phyloP scores from a whole-genome alignment of 129 eudicot genomes.

The Saposhnikovia divaricata region DNA sequence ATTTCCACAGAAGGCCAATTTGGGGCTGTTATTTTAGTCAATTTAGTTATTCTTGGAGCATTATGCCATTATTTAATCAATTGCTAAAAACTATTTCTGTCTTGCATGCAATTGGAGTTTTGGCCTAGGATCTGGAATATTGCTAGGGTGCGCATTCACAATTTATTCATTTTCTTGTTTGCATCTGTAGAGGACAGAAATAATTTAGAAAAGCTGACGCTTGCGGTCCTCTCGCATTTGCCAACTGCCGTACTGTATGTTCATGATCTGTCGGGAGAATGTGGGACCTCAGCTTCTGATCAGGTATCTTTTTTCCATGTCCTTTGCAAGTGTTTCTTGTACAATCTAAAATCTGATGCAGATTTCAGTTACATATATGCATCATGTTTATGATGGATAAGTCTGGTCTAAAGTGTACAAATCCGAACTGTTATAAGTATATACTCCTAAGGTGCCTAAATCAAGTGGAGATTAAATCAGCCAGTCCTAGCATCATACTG shows the following conservation, averaged over 20 bases:
- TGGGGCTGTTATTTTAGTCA: neutral
- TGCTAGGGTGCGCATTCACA: neutral
- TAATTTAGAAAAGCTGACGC: constrained; percentile 85
- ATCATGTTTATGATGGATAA: neutral
- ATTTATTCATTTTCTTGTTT: constrained; percentile 12
- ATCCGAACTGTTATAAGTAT: neutral
- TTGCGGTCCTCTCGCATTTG: constrained; percentile 82
- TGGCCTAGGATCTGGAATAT: neutral
- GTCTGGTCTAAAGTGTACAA: neutral
- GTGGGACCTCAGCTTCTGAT: constrained; percentile 93
- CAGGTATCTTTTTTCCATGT: constrained; percentile 43
- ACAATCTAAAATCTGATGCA: neutral
- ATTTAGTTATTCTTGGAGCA: neutral
- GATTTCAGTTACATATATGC: neutral
- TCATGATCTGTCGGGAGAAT: constrained; percentile 93
- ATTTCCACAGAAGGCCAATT: neutral
- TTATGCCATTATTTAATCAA: neutral
- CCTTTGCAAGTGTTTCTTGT: neutral
- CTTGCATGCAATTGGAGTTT: neutral
- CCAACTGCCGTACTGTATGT: constrained; percentile 90
- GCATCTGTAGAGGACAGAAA: constrained; percentile 77
- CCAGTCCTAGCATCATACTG: neutral
- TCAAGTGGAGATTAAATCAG: neutral
- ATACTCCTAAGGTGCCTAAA: neutral
- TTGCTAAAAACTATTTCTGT: neutral